phyloP scores from a whole-genome alignment of 208 protist species.

The Endotrypanum monterogeii region DNA sequence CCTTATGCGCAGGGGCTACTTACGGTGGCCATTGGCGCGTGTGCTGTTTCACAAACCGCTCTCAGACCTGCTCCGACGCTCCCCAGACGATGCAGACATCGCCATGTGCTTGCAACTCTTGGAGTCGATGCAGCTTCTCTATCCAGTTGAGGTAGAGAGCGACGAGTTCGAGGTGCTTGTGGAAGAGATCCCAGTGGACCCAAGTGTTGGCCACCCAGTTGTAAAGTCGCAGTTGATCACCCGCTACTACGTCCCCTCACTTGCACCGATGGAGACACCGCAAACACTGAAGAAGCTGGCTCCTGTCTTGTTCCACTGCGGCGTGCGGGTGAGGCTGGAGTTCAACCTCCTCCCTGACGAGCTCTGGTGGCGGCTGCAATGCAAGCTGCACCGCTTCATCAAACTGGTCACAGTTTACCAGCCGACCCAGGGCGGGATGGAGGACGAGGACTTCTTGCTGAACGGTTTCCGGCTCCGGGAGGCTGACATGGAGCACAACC shows the following conservation, averaged over 20 bases:
- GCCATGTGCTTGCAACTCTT: slow-evolving; percentile 83
- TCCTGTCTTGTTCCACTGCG: slow-evolving; percentile 79
- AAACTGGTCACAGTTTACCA: slow-evolving; percentile 69
- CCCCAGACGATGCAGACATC: slow-evolving; percentile 75
- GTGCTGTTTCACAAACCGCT: slow-evolving; percentile 73
- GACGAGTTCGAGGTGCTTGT: slow-evolving; percentile 65
- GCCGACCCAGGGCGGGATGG: slow-evolving; percentile 29
- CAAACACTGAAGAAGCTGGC: slow-evolving; percentile 56
- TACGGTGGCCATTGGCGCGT: slow-evolving; percentile 76
- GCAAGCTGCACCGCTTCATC: slow-evolving; percentile 56
- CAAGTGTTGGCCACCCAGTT: slow-evolving; percentile 38
- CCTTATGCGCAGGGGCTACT: slow-evolving; percentile 72
- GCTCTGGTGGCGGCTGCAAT: slow-evolving; percentile 87
- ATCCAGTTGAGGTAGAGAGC: slow-evolving; percentile 64
- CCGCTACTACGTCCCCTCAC: slow-evolving; percentile 84
- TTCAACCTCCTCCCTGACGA: slow-evolving; percentile 91
- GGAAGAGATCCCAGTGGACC: slow-evolving; percentile 70
- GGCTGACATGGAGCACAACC: slow-evolving; percentile 83
- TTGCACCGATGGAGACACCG: slow-evolving; percentile 65
- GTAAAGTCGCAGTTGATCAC: slow-evolving; percentile 39
- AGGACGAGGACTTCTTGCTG: slow-evolving; percentile 58
- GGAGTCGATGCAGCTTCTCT: slow-evolving; percentile 70
- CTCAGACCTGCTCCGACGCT: slow-evolving; percentile 50
- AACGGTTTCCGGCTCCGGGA: slow-evolving; percentile 70
- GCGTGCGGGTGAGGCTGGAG: slow-evolving; percentile 66